Base-by-base conservation (phyloP, 75 land plant species). In the Pseudotsuga menziesii region DNA sequence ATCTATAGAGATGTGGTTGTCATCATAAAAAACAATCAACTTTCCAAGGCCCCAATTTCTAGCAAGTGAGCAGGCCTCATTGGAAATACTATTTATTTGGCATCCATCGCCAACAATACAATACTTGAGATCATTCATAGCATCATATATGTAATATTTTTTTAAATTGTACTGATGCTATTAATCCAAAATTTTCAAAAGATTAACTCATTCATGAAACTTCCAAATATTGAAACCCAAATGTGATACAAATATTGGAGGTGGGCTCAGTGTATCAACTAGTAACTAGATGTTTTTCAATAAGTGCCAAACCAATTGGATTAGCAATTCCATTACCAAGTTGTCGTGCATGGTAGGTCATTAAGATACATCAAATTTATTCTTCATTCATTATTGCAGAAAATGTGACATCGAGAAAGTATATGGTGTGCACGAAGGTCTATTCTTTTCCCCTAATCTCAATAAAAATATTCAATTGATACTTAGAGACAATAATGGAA, bases 21-120 rank as follows among this genome's bases (percentile, higher is more conserved):
- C 99, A 85, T 97, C 99, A 79, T 97, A 97, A 66, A 97, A 85
- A 55, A 87, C 91, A 82, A 92, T 94, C 36, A 94, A 88, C 87
- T 97, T 97, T 4, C 97, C 97, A 36, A 92, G 93, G 2, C 98
- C 98, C 99, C 93, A 97, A 76, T 94, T 93, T 0, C 95, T 95
- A 75, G 93, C 99, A 76, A 97, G 85, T 2, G 95, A 97, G 62
- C 90, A 91, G 26, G 89, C 95, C 79, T 94, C 98, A 78, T 94
- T 88, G 5, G 98, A 74, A 60, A 97, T 84, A 4, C 97, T 98
- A 76, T 97, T 98, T 95, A 94, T 97, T 84, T 97, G 88, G 75
- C 99, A 94, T 5, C 98, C 98, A 88, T 97, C 93, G 15, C 99
- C 98, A 60, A 96, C 67, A 55, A 96, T 96, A 61, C 57, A 78